A percentile compares a stretch with the other conserved stretches of the same genome.
These are phyloP conservation scores for Sarcomyxa edulis DNA, from an alignment of 768 basidiomycete genomes.

Conservation along the genomic window DNA sequence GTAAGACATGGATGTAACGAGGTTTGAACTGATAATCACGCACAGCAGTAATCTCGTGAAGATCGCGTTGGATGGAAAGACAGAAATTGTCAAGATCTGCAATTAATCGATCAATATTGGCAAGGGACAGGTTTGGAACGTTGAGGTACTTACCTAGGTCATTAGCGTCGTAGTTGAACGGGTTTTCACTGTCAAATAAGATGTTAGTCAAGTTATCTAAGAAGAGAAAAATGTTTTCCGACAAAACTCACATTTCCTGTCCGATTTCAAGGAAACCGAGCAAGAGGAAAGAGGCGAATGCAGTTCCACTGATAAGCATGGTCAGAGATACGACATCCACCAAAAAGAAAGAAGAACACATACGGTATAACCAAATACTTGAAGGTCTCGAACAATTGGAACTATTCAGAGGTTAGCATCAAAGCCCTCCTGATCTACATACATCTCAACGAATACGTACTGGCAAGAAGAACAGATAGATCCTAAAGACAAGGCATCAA, in stretches of 20 bases:
- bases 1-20: no score
- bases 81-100: slow-evolving; percentile 66
- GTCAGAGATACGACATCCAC: neutral
- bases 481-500: slow-evolving; percentile 15
- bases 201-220: slow-evolving; percentile 3
- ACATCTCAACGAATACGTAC: slow-evolving; percentile 27
- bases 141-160: slow-evolving; percentile 43
- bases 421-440: slow-evolving; percentile 21
- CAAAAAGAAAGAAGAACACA: no score
- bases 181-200: slow-evolving; percentile 44
- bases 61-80: slow-evolving; percentile 57
- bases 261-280: slow-evolving; percentile 67
- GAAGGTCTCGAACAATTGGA: slow-evolving; percentile 42
- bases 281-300: slow-evolving; percentile 58
- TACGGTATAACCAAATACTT: slow-evolving; percentile 49
- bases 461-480: slow-evolving; percentile 32
- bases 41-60: slow-evolving; percentile 70
- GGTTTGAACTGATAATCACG: no score
- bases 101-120: slow-evolving; percentile 6
- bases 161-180: slow-evolving; percentile 64
- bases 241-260: slow-evolving; percentile 47
- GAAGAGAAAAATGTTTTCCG: neutral
- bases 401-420: slow-evolving; percentile 22
- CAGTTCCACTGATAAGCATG: slow-evolving; percentile 30
- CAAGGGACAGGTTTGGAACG: neutral